Evolutionary conservation across 1,284 basidiomycete genomes (phyloP), one percentile per base, ranked within the genome.

Genomic region (Cryptococcus neoformans): DNA sequence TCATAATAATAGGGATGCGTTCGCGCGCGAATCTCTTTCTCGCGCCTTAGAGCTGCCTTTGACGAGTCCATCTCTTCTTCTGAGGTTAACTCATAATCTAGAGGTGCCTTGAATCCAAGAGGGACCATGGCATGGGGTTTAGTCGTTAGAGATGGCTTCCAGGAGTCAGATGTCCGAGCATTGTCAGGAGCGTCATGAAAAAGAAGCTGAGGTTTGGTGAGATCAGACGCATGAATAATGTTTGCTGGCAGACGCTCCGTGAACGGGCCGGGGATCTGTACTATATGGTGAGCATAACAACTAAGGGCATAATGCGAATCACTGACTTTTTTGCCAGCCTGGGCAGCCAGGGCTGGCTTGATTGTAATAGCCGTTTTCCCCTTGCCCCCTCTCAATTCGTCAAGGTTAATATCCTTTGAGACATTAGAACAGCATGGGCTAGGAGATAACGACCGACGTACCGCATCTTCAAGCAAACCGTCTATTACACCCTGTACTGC

Each of bases 1-100:
- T 93, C 91, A 72, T 89, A 86, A 56, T 81, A 83, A 73, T 94
- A 93, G 1, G 91, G 90, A 73, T 93, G 90, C n/a, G 75, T 44
- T 35, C 53, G 49, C 2, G 58, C 16, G 49, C 55, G 55, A 4
- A 59, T 40, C 44, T 63, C 57, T 12, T 49, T 56, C 37, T 64
- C 54, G 17, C 51, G 44, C 17, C 55, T 21, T 50, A 48, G 49
- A 35, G 36, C 48, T 28, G 52, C 53, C n/a, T 56, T 53, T n/a
- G 54, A 53, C 6, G 55, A 39, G 21, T 62, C 63, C 11, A 51
- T 34, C 48, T 63, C 53, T 51, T 65, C 61, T 44, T 64, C 63
- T 11, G 51, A 9, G 10, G 47, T 53, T 4, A 66, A 39, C n/a
- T 60, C 57, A 49, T 60, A 57, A 45, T 66, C 62, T 1, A 64